These are phyloP conservation scores for Arctostaphylos glauca DNA, from an alignment of 148 eudicot species.

Conservation along the genomic window DNA sequence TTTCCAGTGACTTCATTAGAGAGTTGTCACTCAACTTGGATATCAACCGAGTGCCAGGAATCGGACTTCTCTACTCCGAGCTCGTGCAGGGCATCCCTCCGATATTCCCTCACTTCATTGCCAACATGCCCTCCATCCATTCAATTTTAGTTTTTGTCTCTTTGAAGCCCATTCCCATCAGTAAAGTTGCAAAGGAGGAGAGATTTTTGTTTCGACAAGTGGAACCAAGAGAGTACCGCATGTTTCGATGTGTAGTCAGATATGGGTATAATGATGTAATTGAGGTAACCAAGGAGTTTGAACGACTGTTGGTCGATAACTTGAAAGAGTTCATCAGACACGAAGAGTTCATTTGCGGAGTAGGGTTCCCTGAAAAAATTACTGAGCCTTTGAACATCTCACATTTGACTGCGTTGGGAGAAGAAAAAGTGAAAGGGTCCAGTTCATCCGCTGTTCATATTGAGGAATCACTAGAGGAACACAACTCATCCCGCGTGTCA, in stretches of 20 bases:
- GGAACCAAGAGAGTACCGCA: constrained; percentile 31
- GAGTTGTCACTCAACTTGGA: constrained; percentile 32
- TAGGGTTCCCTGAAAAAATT: background rate
- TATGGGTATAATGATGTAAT: constrained; percentile 51
- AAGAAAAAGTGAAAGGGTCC: background rate
- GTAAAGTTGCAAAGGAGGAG: constrained; percentile 39
- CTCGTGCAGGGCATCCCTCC: constrained; percentile 63
- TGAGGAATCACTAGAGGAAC: constrained; percentile 14
- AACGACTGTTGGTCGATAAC: constrained; percentile 28
- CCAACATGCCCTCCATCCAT: constrained; percentile 46
- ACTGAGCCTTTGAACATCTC: background rate
- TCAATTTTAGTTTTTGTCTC: constrained; percentile 46
- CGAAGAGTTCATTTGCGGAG: constrained; percentile 21
- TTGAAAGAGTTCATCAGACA: constrained; percentile 43
- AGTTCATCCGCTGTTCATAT: background rate
- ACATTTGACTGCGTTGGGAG: background rate
- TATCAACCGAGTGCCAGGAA: constrained; percentile 40
- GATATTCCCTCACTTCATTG: constrained; percentile 43
- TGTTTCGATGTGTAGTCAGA: constrained; percentile 52
- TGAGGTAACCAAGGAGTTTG: constrained; percentile 39
- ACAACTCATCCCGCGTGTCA: constrained; percentile 1
- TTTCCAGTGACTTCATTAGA: constrained; percentile 34
- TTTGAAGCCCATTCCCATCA: constrained; percentile 43
- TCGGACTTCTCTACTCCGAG: constrained; percentile 52
- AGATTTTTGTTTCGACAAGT: constrained; percentile 47